These are phyloP conservation scores for Adansonia rubrostipa DNA, from an alignment of 441 rosid genomes.

Conservation along the genomic window DNA sequence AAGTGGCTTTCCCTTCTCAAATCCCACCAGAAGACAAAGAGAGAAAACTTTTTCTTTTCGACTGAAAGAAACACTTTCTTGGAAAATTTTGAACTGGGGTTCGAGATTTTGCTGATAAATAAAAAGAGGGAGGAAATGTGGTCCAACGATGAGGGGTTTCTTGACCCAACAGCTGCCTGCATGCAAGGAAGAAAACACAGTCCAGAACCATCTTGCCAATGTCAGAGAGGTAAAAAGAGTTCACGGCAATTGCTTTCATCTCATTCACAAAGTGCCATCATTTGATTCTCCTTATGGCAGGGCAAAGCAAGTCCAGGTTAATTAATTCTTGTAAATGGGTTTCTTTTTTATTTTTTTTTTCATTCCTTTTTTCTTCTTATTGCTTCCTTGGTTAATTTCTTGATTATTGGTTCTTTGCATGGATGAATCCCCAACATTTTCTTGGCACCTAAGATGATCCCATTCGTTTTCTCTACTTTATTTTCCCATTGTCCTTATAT, in stretches of 20 bases:
- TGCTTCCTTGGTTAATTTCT: neutral
- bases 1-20: neutral
- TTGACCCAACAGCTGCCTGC: constrained; percentile 54
- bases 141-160: constrained; percentile 40
- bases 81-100: constrained; percentile 25
- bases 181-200: constrained; percentile 33
- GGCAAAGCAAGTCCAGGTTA: constrained; percentile 81
- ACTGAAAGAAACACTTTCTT: constrained; percentile 22
- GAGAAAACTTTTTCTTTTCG: neutral
- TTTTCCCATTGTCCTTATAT: neutral
- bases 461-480: neutral
- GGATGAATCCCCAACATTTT: neutral
- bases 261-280: constrained; percentile 72
- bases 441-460: neutral
- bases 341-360: neutral
- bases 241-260: constrained; percentile 59
- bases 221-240: constrained; percentile 47
- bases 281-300: constrained; percentile 86
- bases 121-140: constrained; percentile 37
- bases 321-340: constrained; percentile 1
- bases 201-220: constrained; percentile 37
- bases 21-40: neutral
- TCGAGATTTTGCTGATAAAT: constrained; percentile 21
- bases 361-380: neutral
- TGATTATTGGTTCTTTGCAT: neutral